These are phyloP conservation scores for Leptographium lundbergii DNA, from an alignment of 2,329 filamentous ascomycete genomes.

Conservation along the genomic window DNA sequence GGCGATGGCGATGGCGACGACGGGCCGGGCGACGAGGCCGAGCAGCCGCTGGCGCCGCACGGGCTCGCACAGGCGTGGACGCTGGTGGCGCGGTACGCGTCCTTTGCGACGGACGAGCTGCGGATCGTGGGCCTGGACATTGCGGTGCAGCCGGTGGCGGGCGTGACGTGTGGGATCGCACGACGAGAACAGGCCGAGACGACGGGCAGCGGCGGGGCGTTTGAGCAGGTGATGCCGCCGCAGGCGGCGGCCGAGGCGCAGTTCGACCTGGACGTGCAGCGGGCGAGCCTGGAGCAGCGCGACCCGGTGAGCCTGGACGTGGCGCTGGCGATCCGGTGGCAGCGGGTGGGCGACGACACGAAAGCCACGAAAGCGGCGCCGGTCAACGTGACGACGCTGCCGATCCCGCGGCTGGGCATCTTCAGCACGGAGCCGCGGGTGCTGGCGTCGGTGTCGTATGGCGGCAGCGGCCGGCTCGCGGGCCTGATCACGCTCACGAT, in stretches of 20 bases:
- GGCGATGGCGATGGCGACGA: background rate
- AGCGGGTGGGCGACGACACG: constrained; percentile 31
- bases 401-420: constrained; percentile 68
- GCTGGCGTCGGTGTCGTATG: constrained; percentile 40
- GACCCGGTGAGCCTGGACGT: constrained; percentile 63
- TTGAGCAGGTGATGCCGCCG: constrained; percentile 39
- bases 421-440: constrained; percentile 80
- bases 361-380: constrained; percentile 10
- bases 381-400: constrained; percentile 54
- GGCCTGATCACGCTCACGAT: constrained; percentile 27
- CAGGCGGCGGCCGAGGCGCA: constrained; percentile 58
- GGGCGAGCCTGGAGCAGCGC: constrained; percentile 69
- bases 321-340: constrained; percentile 66
- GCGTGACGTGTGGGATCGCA: constrained; percentile 42
- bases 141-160: constrained; percentile 37
- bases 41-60: constrained; percentile 16
- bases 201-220: constrained; percentile 19
- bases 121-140: constrained; percentile 47
- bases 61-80: constrained; percentile 76
- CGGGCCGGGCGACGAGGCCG: background rate
- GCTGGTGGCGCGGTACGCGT: constrained; percentile 59
- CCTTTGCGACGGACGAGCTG: constrained; percentile 63
- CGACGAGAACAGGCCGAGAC: constrained; percentile 21
- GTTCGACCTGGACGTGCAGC: constrained; percentile 65
- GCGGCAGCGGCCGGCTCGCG: background rate